Evolutionary conservation across 805 yeast genomes (phyloP), one percentile per base, ranked within the genome.

Genomic region (Wickerhamomyces kurtzmanii): DNA sequence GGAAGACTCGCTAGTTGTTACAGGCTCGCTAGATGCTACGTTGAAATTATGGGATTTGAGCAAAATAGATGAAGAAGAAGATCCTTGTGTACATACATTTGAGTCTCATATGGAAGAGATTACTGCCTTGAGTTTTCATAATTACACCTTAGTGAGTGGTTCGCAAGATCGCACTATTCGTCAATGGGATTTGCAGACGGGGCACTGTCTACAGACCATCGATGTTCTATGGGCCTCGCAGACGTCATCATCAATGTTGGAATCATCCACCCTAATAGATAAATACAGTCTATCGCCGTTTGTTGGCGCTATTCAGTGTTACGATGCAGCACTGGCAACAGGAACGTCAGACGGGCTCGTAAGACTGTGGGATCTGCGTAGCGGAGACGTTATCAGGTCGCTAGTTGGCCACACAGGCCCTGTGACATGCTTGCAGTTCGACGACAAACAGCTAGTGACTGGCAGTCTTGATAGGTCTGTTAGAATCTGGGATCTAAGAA

Each of bases 321-420:
- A 62, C 42, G 84, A 77, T 42, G 82, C 84, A 0, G 89, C 87
- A 0, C 53, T 80, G 37, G 89, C 89, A 0, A 71, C 85, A 0
- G 91, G 89, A 28, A 75, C 86, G 0, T 71, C 72, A 12, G 89
- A 80, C 49, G 89, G 89, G 1, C 49, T 74, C 6, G 84, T 80
- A 2, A 54, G 91, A 29, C 53, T 80, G 14, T 80, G 89, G 87
- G 91, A 80, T 53, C 50, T 80, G 34, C 62, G 91, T 42, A 59
- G 72, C 15, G 85, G 85, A 4, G 77, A 72, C 37, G 75, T 75
- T 12, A 71, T 73, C 24, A 55, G 79, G 36, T 60, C 73, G 9
- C 49, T 77, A 13, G 54, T 65, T 20, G 87, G 89, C 0, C 87
- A 79, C 45, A 73, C 82, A 3, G 77, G 74, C 1, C 70, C 85